Base-by-base conservation (phyloP, 2,329 filamentous ascomycete species). In the Hirsutella thompsonii region DNA sequence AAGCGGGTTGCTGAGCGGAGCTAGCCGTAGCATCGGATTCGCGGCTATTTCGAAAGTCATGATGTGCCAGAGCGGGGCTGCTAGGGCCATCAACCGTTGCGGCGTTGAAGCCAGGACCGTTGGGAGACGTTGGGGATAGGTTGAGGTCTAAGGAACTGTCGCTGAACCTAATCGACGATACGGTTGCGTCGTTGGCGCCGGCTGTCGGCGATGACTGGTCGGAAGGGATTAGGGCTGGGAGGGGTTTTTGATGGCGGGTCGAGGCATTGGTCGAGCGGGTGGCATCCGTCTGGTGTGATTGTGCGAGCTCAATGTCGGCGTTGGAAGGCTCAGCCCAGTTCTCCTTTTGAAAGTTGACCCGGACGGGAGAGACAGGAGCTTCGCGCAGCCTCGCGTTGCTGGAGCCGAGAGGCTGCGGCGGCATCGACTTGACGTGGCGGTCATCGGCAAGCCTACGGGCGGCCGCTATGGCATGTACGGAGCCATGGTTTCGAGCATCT, bases 331-430 rank as follows among this genome's bases (percentile, higher is more conserved):
- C 63, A 18, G 63, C 61, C 69, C 69, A 76, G 52, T 69, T 64
- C 34, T 72, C 70, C 20, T 64, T 58, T 38, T 70, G 69, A 42
- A 72, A 68, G 50, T 71, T 74, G 41, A 77, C 65, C 43, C 62
- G 66, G 42, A 75, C 71, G 16, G 76, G 74, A 33, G 75, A 78
- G 21, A 69, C 62, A 23, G 74, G 74, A 14, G 67, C 64, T 39
- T 70, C 66, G 45, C 68, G 66, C 44, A 76, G 59, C 44, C 64
- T 62, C 18, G 64, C 63, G 39, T 62, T 47, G 23, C 23, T 26
- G 23, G 6, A 6, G 21, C 29, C 42, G 20, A 38, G 61, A 32
- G 47, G 42, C 20, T 47, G 40, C 16, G 50, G 46, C n/a, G 56
- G 42, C 14, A 55, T 47, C n/a, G 63, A 61, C 43, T 63, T 66